Percentiles rank a stretch among this genome's conserved stretches.
These are phyloP conservation scores for Kodamaea derodonti DNA, from an alignment of 1,139 yeast species.

Conservation along the genomic window DNA sequence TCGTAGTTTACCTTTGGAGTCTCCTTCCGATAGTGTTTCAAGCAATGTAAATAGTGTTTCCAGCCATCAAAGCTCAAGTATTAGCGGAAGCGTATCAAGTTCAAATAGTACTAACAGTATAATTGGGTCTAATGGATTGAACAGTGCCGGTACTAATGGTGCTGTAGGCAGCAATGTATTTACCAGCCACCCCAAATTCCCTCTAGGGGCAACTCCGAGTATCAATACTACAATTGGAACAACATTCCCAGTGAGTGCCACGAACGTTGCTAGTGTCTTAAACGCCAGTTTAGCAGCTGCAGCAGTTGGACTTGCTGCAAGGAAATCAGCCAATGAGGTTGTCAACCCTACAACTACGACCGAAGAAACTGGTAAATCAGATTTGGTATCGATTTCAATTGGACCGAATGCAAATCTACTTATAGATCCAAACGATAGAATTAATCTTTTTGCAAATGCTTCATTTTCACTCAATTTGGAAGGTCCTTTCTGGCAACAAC, in stretches of 20 bases:
- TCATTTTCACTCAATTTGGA: conserved; percentile 35
- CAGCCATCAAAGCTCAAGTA: background rate
- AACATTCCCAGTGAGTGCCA: too few species aligned
- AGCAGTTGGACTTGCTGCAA: too few species aligned
- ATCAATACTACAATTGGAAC: too few species aligned
- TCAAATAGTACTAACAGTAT: background rate
- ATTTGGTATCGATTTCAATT: conserved; percentile 14
- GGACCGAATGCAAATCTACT: conserved; percentile 38
- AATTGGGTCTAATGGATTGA: too few species aligned
- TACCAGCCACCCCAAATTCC: too few species aligned
- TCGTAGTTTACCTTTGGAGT: background rate
- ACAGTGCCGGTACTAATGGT: background rate
- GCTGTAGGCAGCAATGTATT: too few species aligned
- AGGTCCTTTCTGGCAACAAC: conserved; percentile 39
- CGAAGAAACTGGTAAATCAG: too few species aligned
- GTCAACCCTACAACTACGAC: too few species aligned
- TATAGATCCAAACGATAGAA: conserved; percentile 33
- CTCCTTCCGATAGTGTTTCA: background rate
- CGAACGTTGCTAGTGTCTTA: too few species aligned
- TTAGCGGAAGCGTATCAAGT: background rate
- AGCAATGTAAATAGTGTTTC: background rate
- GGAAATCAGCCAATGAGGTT: too few species aligned
- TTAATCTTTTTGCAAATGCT: conserved; percentile 35
- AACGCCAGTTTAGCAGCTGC: too few species aligned
- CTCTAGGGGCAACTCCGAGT: too few species aligned